Base-by-base conservation (phyloP, 192 early-diverging fungal genomes). In the Coemansia sp. region DNA sequence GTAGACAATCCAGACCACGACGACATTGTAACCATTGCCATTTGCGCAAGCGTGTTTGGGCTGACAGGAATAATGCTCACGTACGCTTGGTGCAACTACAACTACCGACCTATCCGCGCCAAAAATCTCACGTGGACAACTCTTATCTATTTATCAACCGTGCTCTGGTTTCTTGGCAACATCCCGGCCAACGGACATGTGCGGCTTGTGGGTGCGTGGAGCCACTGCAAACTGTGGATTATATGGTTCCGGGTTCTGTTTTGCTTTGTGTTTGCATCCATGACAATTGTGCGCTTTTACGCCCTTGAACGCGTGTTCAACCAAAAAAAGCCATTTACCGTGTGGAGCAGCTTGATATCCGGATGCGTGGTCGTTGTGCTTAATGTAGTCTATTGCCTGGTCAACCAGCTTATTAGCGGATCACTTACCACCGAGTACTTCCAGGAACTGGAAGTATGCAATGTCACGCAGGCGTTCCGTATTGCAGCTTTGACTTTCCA, bases 251-350 rank as follows among this genome's bases (percentile, higher is more conserved):
- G 72, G 19, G 43, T 69, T 7, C 31, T 69, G 14, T 65, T 65
- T 35, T 69, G 66, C 42, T 76, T 54, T 49, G 30, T 76, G 49
- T 76, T 61, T 43, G 61, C 65, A 21, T 41, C 64, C 13, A 50
- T 76, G 54, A 51, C 54, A 18, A 62, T 76, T 28, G 59, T 69
- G 33, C 66, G 72, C 15, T 65, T 76, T 28, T 68, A 50, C 55
- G 72, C 72, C 3, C 63, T 76, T 1, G 65, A 76, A 50, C 65
- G 72, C 16, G 72, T 76, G 33, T 76, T 76, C 37, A 76, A 65
- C 42, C 72, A 76, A 47, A 47, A 63, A 20, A 76, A 76, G 59
- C 66, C 72, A 13, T 76, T 76, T 41, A 63, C 62, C 6, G 43
- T 39, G 2, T 53, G 57, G 33, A 59, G 46, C 31, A 44, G 46